Evolutionary conservation across 2,329 filamentous ascomycete species (phyloP), one percentile per base, ranked within the genome.

Genomic region (Ceratocystis huliohia): DNA sequence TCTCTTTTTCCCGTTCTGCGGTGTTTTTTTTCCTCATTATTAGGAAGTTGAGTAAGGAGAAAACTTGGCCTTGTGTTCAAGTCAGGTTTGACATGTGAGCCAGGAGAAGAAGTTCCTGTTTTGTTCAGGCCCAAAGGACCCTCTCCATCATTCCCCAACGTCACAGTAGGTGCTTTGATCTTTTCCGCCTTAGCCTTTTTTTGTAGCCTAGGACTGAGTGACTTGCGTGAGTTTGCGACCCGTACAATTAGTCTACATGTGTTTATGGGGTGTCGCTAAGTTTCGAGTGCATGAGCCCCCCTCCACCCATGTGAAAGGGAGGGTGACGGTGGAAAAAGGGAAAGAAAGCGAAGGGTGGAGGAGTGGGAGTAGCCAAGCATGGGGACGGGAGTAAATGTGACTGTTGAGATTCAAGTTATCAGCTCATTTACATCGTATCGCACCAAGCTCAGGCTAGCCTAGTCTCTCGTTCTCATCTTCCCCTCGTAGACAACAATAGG

Each of bases 131-230:
- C 50, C 22, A 56, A 56, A 56, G 20, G 50, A 28, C 50, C 50
- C 46, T 41, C 37, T 41, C 10, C 37, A 41, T 41, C 37, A 13
- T 41, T 13, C 37, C 37, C 50, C 50, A 13, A 56, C 8, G 50
- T 56, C 13, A 56, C 50, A 56, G 50, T 56, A 25, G 20, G 50
- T 56, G 50, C 50, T 56, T 56, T 56, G 50, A 56, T 56, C 50
- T 28, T 41, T 41, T 13, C 10, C 37, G 10, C 37, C 13, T 41
- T 10, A 13, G 37, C 10, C 37, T 41, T 17, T 28, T 53, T 56
- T 30, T 56, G 22, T 5, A 25, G 20, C 25, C 20, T 3, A 30
- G 13, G 10, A 22, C 46, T 22, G 10, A 7, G 46, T 22, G n/a
- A 20, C n/a, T 56, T 25, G 13, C 5, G 50, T 25, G 20, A 25